Base-by-base conservation (phyloP, 78 protist species). In the Emiliania huxleyi region DNA sequence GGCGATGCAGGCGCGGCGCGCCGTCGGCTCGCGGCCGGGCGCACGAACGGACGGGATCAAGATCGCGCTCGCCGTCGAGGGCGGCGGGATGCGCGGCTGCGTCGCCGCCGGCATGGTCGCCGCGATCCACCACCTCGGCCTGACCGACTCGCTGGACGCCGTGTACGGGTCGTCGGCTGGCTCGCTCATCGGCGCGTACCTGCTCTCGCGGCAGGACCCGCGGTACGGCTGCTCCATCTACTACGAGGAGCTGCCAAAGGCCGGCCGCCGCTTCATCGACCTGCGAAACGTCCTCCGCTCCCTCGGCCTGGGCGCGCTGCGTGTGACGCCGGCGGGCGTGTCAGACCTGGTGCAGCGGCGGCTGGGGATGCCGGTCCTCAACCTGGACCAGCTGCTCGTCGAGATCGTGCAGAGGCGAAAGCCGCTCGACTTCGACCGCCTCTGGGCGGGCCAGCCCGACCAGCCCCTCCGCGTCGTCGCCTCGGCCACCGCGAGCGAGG, bases 91-190 rank as follows among this genome's bases (percentile, higher is more conserved):
- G 91, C 91, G 91, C 40, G 91, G 91, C 5, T 21, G 46, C 33
- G 91, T 88, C 69, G 46, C 46, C n/a, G 91, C 91, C 40, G 91
- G 91, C 46, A 88, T 88, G 91, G 91, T 48, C 35, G 73, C 46
- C 33, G 91, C 91, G n/a, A 19, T 88, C 43, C 33, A 21, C 69
- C 46, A 46, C 40, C 91, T 88, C 44, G 71, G 71, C 15, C 73
- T 48, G 15, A 38, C 29, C 55, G 91, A 88, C 69, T 21, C 91
- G 43, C 18, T 88, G 0, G 91, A 88, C 69, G 46, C 44, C 21
- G 91, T 88, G 38, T 88, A 88, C 6, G 91, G 91, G 71, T 46
- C 73, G 73, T 33, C 46, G 22, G 91, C 91, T 37, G 91, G 77
- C 77, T 11, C 77, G 77, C 77, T 69, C 77, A 23, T 69, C 38